phyloP scores from a whole-genome alignment of 1,284 basidiomycete genomes.

The Trametes polyzona region DNA sequence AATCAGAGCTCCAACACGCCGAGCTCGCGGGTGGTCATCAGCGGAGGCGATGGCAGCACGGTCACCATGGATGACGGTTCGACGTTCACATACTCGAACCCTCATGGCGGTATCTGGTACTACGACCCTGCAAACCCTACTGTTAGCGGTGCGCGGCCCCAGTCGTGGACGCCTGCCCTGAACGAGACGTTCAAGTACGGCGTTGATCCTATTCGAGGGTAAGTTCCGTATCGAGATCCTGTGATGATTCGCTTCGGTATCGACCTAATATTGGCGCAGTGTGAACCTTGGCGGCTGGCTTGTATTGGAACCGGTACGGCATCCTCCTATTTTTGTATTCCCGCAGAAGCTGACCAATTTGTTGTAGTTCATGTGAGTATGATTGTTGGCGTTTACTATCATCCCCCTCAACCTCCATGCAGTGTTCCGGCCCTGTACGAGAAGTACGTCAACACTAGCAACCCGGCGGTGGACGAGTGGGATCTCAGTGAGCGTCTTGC shows the following conservation, averaged over 20 bases:
- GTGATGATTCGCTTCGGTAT: background rate
- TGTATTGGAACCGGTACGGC: slow-evolving; percentile 85
- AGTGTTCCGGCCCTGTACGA: slow-evolving; percentile 84
- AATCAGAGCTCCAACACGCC: slow-evolving; percentile 12
- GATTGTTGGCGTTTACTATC: slow-evolving; percentile 9
- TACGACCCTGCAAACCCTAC: slow-evolving; percentile 78
- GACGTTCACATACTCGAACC: slow-evolving; percentile 72
- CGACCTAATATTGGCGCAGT: slow-evolving; percentile 35
- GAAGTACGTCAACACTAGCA: slow-evolving; percentile 60
- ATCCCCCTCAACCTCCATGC: slow-evolving; percentile 32
- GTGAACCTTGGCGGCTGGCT: slow-evolving; percentile 96
- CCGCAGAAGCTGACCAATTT: slow-evolving; percentile 12
- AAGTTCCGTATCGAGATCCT: slow-evolving; percentile 12
- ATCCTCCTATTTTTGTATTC: slow-evolving; percentile 9
- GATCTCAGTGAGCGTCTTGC: slow-evolving; percentile 73
- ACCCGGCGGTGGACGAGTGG: slow-evolving; percentile 83
- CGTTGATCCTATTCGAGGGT: slow-evolving; percentile 71
- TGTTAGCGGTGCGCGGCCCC: slow-evolving; percentile 75
- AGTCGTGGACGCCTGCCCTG: slow-evolving; percentile 82
- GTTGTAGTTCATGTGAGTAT: slow-evolving; percentile 58
- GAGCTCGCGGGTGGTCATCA: slow-evolving; percentile 39
- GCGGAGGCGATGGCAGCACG: slow-evolving; percentile 71
- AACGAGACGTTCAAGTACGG: slow-evolving; percentile 86
- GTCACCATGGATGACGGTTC: slow-evolving; percentile 68
- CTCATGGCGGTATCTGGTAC: slow-evolving; percentile 66